Conservation (phyloP, 2,329 filamentous ascomycete genomes). For the Chalara sp. region DNA sequence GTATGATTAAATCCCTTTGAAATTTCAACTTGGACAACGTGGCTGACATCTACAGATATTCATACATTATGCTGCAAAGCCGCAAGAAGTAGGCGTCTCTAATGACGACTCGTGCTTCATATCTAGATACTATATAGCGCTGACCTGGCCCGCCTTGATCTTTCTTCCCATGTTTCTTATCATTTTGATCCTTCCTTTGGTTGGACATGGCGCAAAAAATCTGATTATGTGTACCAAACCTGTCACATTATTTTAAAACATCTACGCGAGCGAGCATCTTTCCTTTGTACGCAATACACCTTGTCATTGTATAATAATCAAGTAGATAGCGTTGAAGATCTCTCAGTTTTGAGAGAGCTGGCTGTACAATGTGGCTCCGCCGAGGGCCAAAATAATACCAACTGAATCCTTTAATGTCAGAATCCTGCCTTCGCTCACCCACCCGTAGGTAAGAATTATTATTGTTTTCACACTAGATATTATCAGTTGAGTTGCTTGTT, state of each 20-base stretch:
- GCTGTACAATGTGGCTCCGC: conserved; percentile 38
- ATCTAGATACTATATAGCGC: neutral
- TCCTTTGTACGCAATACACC: conserved; percentile 1
- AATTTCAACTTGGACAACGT: neutral
- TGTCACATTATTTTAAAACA: no score
- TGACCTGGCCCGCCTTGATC: no score
- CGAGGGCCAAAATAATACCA: conserved; percentile 37
- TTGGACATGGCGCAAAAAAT: no score
- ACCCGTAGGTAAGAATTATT: conserved; percentile 37
- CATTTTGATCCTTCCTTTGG: no score
- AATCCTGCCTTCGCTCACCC: conserved; percentile 36
- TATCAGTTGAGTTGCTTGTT: conserved; percentile 5
- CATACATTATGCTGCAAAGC: conserved; percentile 20
- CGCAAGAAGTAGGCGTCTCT: conserved; percentile 5
- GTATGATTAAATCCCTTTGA: conserved; percentile 10
- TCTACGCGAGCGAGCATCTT: neutral
- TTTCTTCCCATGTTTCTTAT: no score
- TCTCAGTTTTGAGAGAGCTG: conserved; percentile 26
- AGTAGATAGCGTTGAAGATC: neutral
- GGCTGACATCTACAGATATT: conserved; percentile 14
- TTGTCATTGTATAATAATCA: neutral
- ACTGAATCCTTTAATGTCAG: conserved; percentile 32
- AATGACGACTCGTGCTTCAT: neutral
- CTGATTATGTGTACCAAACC: no score
- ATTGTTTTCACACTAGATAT: conserved; percentile 36